Conservation (phyloP, 495 filamentous ascomycete genomes). For the Aspergillus nidulans region DNA sequence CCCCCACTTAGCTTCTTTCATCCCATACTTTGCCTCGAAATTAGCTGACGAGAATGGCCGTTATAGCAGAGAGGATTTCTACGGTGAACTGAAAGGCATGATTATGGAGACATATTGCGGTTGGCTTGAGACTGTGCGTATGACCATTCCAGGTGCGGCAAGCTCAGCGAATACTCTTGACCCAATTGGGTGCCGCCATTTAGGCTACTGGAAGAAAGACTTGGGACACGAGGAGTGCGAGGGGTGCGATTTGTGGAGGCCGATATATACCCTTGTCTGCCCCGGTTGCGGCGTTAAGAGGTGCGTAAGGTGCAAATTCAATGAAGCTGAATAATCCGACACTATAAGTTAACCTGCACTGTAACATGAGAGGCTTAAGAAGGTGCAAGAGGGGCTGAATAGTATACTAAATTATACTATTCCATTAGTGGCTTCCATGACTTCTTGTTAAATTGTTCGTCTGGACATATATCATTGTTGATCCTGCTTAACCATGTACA, state of each 20-base stretch:
- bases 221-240: slow-evolving; percentile 22
- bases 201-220: slow-evolving; percentile 29
- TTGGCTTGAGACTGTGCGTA: slow-evolving; percentile 23
- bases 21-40: slow-evolving; percentile 25
- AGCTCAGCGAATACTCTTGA: not conserved
- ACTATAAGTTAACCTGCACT: not conserved
- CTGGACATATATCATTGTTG: not conserved
- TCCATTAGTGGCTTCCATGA: not conserved
- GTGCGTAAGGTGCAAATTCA: slow-evolving; percentile 35
- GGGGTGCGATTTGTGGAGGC: slow-evolving; percentile 28
- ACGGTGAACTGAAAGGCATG: slow-evolving; percentile 25
- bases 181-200: slow-evolving; percentile 23
- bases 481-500: not conserved
- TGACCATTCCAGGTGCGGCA: slow-evolving; percentile 8
- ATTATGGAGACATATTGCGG: slow-evolving; percentile 26
- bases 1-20: slow-evolving; percentile 16
- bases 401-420: not conserved
- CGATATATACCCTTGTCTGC: slow-evolving; percentile 30
- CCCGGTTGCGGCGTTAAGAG: slow-evolving; percentile 28
- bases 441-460: not conserved
- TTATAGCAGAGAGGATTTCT: slow-evolving; percentile 26
- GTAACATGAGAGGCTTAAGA: not conserved
- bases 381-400: not conserved
- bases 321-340: not conserved
- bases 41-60: slow-evolving; percentile 16